A percentile compares a stretch with the other conserved stretches of the same genome.
These are phyloP conservation scores for Blakeslea trispora DNA, from an alignment of 371 early-diverging fungal species.

Conservation along the genomic window DNA sequence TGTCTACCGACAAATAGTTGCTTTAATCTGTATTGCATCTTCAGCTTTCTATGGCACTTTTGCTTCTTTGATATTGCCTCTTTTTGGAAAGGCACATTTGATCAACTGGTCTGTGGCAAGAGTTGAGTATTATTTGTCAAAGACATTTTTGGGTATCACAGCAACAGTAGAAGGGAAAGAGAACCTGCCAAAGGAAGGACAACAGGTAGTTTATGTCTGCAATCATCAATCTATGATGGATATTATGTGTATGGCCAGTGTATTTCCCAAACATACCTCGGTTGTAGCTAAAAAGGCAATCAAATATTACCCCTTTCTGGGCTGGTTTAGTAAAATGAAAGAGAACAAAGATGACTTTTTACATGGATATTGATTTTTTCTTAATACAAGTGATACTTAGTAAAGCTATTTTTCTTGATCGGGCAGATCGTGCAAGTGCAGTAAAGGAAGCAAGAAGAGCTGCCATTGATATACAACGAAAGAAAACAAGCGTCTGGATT, in stretches of 20 bases:
- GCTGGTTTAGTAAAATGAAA: constrained; percentile 75
- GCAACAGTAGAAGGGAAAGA: constrained; percentile 68
- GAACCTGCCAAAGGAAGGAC: constrained; percentile 45
- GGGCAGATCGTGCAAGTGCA: constrained; percentile 80
- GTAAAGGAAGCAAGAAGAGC: constrained; percentile 80
- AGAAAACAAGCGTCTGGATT: constrained; percentile 82
- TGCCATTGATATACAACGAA: constrained; percentile 70
- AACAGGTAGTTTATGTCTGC: constrained; percentile 67
- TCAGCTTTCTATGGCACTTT: constrained; percentile 45
- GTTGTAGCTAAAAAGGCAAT: constrained; percentile 86
- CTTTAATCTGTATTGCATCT: constrained; percentile 28
- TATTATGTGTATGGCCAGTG: constrained; percentile 68
- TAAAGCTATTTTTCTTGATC: constrained; percentile 87
- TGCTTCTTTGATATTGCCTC: constrained; percentile 46
- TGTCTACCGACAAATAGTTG: constrained; percentile 30
- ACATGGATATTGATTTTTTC: constrained; percentile 15
- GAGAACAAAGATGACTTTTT: not conserved
- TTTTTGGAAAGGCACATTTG: constrained; percentile 50
- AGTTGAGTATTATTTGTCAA: constrained; percentile 48
- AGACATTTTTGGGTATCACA: constrained; percentile 56
- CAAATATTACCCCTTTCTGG: constrained; percentile 82
- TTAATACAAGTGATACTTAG: constrained; percentile 73
- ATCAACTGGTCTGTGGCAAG: constrained; percentile 67
- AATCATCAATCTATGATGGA: constrained; percentile 93
- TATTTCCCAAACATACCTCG: constrained; percentile 72